phyloP scores from a whole-genome alignment of 495 filamentous ascomycete genomes.

The Podospora australis region DNA sequence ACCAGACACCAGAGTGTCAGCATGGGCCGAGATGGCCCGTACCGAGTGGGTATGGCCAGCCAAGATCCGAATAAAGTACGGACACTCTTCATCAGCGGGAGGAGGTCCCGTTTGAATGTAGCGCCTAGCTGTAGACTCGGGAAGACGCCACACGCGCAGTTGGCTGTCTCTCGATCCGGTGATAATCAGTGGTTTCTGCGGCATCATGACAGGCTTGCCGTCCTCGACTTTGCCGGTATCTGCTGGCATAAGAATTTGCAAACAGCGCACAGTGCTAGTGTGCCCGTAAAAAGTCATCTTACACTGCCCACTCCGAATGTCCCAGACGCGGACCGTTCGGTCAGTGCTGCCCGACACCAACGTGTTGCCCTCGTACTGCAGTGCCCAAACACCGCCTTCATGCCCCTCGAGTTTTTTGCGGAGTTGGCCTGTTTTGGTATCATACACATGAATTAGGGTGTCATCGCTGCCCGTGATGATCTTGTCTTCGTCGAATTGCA shows the following conservation, averaged over 20 bases:
- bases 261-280: constrained; percentile 91
- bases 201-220: constrained; percentile 79
- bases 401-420: constrained; percentile 81
- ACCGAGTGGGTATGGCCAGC: constrained; percentile 89
- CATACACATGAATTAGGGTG: constrained; percentile 96
- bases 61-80: constrained; percentile 86
- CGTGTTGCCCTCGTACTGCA: constrained; percentile 92
- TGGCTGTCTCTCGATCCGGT: constrained; percentile 95
- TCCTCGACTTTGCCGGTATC: constrained; percentile 64
- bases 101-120: constrained; percentile 73
- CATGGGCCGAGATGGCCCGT: constrained; percentile 94
- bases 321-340: constrained; percentile 93
- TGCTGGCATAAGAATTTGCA: constrained; percentile 88
- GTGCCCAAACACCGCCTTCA: constrained; percentile 95
- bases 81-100: constrained; percentile 76
- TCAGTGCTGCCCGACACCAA: constrained; percentile 96
- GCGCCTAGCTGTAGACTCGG: constrained; percentile 64
- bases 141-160: constrained; percentile 90
- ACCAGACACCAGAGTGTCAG: constrained; percentile 94
- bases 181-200: constrained; percentile 88
- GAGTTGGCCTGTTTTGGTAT: constrained; percentile 87
- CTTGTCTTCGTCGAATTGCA: constrained; percentile 97
- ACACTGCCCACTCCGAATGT: constrained; percentile 85
- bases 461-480: constrained; percentile 97
- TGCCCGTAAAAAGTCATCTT: constrained; percentile 96